phyloP scores from a whole-genome alignment of 2,329 filamentous ascomycete genomes.

The Aspergillus tanneri region DNA sequence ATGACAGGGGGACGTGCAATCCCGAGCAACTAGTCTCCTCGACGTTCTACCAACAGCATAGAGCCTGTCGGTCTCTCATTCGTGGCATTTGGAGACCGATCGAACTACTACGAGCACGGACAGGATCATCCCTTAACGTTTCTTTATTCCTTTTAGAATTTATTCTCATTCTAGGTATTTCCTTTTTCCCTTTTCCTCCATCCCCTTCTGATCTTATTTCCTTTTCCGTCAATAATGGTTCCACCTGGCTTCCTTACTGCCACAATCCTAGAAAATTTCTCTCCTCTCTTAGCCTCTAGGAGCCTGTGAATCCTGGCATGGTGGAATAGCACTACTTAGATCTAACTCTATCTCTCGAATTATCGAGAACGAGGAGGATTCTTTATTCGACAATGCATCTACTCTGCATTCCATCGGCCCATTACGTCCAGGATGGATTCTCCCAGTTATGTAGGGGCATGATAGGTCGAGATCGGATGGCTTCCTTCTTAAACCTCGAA shows the following conservation, averaged over 20 bases:
- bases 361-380: conserved; percentile 22
- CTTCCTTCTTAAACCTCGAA: conserved; percentile 19
- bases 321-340: conserved; percentile 20
- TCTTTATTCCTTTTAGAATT: conserved; percentile 5
- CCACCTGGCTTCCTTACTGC: conserved; percentile 20
- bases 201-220: conserved; percentile 4
- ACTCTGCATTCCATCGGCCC: conserved; percentile 11
- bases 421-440: conserved; percentile 12
- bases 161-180: conserved; percentile 3
- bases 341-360: conserved; percentile 24
- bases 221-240: conserved; percentile 12
- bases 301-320: conserved; percentile 16
- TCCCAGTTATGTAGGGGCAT: conserved; percentile 19
- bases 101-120: conserved; percentile 20
- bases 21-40: conserved; percentile 14
- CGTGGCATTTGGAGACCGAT: conserved; percentile 11
- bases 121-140: conserved; percentile 18
- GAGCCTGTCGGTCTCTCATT: conserved; percentile 11
- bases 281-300: conserved; percentile 10
- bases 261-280: conserved; percentile 6
- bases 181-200: conserved; percentile 8
- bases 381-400: conserved; percentile 18
- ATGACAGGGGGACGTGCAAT: conserved; percentile 3
- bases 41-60: conserved; percentile 1
- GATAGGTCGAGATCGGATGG: conserved; percentile 20